Conservation (phyloP, 768 basidiomycete species). For the Agaricus subrufescens region DNA sequence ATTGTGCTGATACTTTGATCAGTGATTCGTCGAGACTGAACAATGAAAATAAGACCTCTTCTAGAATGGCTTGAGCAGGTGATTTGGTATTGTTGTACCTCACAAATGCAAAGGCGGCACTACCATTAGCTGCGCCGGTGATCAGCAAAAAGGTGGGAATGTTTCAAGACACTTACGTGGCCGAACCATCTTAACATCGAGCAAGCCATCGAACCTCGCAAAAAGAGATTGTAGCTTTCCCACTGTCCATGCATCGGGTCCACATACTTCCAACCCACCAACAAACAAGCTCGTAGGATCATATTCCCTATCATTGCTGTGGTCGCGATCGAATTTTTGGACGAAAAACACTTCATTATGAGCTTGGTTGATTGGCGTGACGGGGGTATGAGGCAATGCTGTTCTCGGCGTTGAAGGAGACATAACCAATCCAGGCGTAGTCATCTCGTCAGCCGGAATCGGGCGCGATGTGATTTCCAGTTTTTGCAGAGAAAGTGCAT, state of each 20-base stretch:
- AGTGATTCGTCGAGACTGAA: not conserved
- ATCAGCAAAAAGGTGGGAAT: not conserved
- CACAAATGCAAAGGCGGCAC: conserved; percentile 76
- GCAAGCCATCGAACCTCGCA: conserved; percentile 57
- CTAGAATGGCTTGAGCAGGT: conserved; percentile 60
- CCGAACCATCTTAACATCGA: conserved; percentile 59
- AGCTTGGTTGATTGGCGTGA: conserved; percentile 40
- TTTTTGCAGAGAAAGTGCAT: not conserved
- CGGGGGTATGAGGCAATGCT: conserved; percentile 41
- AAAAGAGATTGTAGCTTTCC: conserved; percentile 55
- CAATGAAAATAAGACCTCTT: conserved; percentile 42
- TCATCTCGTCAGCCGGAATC: conserved; percentile 17
- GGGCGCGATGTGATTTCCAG: not conserved
- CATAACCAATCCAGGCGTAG: conserved; percentile 41
- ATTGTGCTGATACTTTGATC: conserved; percentile 49
- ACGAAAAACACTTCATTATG: conserved; percentile 25
- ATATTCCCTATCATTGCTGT: conserved; percentile 33
- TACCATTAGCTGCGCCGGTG: conserved; percentile 45
- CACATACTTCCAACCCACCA: conserved; percentile 66
- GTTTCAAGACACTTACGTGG: conserved; percentile 42
- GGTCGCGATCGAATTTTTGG: conserved; percentile 19
- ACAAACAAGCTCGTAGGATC: conserved; percentile 74
- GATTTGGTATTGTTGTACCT: conserved; percentile 61
- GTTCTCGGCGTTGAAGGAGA: conserved; percentile 50
- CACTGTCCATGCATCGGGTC: conserved; percentile 66